These are phyloP conservation scores for Blumeria graminis DNA, from an alignment of 2,329 filamentous ascomycete genomes.

Conservation along the genomic window DNA sequence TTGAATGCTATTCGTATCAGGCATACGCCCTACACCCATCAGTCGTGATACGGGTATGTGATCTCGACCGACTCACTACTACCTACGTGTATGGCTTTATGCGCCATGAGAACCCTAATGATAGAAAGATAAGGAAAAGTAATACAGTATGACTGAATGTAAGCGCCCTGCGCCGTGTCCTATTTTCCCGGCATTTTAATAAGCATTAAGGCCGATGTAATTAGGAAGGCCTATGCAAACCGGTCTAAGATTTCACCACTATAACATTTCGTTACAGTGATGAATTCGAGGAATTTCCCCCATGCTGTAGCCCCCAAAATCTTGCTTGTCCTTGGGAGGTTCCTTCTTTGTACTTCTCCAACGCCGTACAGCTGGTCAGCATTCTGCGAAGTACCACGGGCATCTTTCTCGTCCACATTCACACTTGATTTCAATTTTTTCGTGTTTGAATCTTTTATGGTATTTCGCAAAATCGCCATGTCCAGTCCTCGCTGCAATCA, in stretches of 20 bases:
- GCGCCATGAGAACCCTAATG: no score
- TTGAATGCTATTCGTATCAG: no score
- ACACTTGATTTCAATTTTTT: neutral
- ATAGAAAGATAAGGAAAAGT: neutral
- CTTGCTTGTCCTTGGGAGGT: neutral
- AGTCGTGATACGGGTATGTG: no score
- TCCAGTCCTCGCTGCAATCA: neutral
- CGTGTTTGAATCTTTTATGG: neutral
- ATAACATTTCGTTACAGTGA: neutral
- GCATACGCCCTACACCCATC: no score
- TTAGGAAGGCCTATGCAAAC: neutral
- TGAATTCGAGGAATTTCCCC: neutral
- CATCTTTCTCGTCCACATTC: neutral
- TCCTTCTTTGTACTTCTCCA: neutral
- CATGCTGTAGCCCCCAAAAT: neutral
- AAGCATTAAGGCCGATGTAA: neutral
- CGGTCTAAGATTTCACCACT: neutral
- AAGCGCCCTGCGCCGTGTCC: neutral
- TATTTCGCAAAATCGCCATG: neutral
- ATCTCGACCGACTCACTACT: no score
- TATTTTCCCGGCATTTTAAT: neutral
- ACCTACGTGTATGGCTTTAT: no score
- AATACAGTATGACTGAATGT: neutral
- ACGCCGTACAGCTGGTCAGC: neutral
- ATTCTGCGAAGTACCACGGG: neutral